phyloP scores from a whole-genome alignment of 1,139 yeast species.

The Pichia kudriavzevii region DNA sequence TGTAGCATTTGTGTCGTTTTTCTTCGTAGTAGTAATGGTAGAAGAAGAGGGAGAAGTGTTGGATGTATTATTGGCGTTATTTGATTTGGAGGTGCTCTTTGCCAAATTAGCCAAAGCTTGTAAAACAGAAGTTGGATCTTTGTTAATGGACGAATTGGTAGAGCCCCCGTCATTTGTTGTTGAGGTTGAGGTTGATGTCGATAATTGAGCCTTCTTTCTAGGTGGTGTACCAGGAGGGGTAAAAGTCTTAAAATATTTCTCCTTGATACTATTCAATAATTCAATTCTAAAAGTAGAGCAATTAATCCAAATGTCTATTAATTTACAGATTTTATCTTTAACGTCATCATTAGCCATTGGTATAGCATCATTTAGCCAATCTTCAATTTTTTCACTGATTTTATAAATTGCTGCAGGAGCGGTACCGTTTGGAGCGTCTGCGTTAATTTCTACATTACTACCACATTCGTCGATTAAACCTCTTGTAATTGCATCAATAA shows the following conservation, averaged over 20 bases:
- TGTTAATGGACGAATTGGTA: slow-evolving; percentile 16
- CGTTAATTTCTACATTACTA: slow-evolving; percentile 26
- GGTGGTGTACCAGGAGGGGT: slow-evolving; percentile 52
- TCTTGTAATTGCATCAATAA: slow-evolving; percentile 86
- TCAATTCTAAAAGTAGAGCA: slow-evolving; percentile 66
- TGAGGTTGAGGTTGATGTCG: slow-evolving; percentile 13
- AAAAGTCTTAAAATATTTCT: slow-evolving; percentile 52
- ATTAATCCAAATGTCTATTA: slow-evolving; percentile 89
- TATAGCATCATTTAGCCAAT: slow-evolving; percentile 53
- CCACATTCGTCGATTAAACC: slow-evolving; percentile 65
- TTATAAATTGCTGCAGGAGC: slow-evolving; percentile 66
- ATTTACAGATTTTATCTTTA: slow-evolving; percentile 67
- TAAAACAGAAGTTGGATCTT: slow-evolving; percentile 52
- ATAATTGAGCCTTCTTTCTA: slow-evolving; percentile 25
- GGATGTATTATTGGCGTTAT: slow-evolving; percentile 20
- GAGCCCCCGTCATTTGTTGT: slow-evolving; percentile 4
- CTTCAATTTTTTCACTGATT: slow-evolving; percentile 50
- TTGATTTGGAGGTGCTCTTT: slow-evolving; percentile 24
- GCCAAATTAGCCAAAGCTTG: slow-evolving; percentile 57
- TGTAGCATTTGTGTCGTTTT: slow-evolving; percentile 4
- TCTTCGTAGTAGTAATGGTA: slow-evolving; percentile 4
- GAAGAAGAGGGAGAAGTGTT: slow-evolving; percentile 18
- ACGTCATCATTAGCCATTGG: slow-evolving; percentile 45
- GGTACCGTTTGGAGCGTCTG: slow-evolving; percentile 59
- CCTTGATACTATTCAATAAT: slow-evolving; percentile 47